Evolutionary conservation across 2,329 filamentous ascomycete genomes (phyloP).

Genomic region (Colletotrichum abscissum): DNA sequence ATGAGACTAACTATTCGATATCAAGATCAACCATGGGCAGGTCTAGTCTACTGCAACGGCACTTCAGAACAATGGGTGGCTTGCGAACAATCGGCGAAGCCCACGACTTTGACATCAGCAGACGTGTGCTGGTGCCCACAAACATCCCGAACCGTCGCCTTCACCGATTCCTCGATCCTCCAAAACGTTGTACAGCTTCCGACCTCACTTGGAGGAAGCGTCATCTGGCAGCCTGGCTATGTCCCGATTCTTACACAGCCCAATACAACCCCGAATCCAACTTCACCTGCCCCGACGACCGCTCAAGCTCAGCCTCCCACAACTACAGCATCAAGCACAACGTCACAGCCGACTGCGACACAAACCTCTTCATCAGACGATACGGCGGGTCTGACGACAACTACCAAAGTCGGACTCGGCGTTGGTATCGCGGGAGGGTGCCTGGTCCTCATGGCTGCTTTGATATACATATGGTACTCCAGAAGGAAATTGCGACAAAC

Average conservation of each 20-base stretch:
- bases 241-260: slow-evolving; percentile 36
- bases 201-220: slow-evolving; percentile 38
- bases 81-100: slow-evolving; percentile 42
- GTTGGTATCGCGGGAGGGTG: slow-evolving; percentile 36
- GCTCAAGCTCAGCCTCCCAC: slow-evolving; percentile 5
- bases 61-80: slow-evolving; percentile 45
- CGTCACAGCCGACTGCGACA: neutral
- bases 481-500: slow-evolving; percentile 25
- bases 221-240: slow-evolving; percentile 40
- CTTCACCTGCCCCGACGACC: neutral
- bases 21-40: slow-evolving; percentile 44
- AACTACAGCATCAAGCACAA: neutral
- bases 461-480: slow-evolving; percentile 38
- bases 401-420: slow-evolving; percentile 41
- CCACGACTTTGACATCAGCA: slow-evolving; percentile 38
- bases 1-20: neutral
- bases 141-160: slow-evolving; percentile 41
- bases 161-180: slow-evolving; percentile 40
- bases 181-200: slow-evolving; percentile 43
- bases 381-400: slow-evolving; percentile 36
- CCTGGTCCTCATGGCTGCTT: slow-evolving; percentile 36
- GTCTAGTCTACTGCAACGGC: slow-evolving; percentile 48
- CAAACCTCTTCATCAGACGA: neutral
- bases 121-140: slow-evolving; percentile 45
- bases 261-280: neutral